Base-by-base conservation (phyloP, 2,329 filamentous ascomycete species). In the Cladosporium sphaerospermum region DNA sequence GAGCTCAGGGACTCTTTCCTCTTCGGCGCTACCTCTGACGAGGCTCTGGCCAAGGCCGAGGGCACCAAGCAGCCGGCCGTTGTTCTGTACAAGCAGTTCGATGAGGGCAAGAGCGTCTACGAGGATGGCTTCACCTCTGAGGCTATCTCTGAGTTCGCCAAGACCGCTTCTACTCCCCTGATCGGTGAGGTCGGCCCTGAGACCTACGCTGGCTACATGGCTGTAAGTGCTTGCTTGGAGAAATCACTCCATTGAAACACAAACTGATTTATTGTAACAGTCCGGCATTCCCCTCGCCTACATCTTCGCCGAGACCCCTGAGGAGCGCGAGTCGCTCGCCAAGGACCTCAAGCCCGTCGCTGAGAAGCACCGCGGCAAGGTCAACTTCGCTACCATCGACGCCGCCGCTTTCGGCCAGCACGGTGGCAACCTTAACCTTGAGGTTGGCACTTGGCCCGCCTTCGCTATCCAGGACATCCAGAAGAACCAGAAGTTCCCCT, bases 381-480 rank as follows among this genome's bases (percentile, higher is more conserved):
- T 99, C 78, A 97, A 95, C 86, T 95, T 99, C 71, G 93, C 91
- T 61, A 96, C 90, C 67, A 97, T 99, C 66, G 93, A 99, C 69
- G 91, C 93, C 62, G 89, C 88, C 79, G 74, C 87, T 56, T 99
- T 95, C 69, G 93, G 93, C 70, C 90, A 92, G 63, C 93, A 99
- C 76, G 91, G 89, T 63, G 84, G 82, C 67, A 99, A 99, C 84
- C 83, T 99, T 63, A 99, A 99, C 83, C 88, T 99, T 59, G 89
- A 95, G 76, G 82, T 88, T 57, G 88, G 92, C 78, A 87, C 89
- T 74, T 99, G 95, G 85, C 93, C 93, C 57, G 86, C 92, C 57
- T 99, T 99, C 74, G 93, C 91, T 68, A 97, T 99, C 72, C 93
- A 99, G 77, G 89, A 96, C 71, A 89, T 85, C 52, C 79, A 81